These are phyloP conservation scores for Chytridium lagenaria DNA, from an alignment of 371 early-diverging fungal species.

Conservation along the genomic window DNA sequence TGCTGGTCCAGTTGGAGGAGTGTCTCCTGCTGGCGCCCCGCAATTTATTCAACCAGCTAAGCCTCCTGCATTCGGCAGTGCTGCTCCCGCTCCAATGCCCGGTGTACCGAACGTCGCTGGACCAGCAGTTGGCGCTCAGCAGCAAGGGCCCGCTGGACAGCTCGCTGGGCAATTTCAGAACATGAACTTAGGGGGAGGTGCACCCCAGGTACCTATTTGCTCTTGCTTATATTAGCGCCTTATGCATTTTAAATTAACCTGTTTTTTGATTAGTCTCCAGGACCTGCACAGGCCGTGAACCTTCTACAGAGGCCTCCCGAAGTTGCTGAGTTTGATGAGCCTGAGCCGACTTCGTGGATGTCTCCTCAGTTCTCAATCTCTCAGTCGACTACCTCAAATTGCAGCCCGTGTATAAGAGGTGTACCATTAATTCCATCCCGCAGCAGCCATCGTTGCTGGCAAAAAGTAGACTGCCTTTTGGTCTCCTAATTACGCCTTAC, in stretches of 20 bases:
- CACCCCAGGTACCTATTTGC: neutral
- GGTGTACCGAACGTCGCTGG: neutral
- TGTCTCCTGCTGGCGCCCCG: conserved; percentile 8
- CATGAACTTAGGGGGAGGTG: conserved; percentile 10
- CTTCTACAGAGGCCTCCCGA: conserved; percentile 35
- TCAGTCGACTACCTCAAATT: conserved; percentile 56
- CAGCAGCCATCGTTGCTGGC: conserved; percentile 76
- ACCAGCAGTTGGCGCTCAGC: conserved; percentile 1
- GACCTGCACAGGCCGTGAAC: conserved; percentile 24
- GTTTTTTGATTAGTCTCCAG: too few relatives aligned
- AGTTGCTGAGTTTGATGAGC: conserved; percentile 24
- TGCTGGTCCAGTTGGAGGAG: neutral
- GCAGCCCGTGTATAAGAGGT: conserved; percentile 83
- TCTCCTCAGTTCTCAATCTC: conserved; percentile 46
- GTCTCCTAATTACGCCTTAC: conserved; percentile 86
- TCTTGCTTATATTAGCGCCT: too few relatives aligned
- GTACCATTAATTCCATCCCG: conserved; percentile 89
- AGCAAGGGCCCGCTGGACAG: conserved; percentile 9
- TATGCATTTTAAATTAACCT: too few relatives aligned
- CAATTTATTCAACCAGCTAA: conserved; percentile 31
- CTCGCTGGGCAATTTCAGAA: conserved; percentile 16
- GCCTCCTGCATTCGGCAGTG: conserved; percentile 26
- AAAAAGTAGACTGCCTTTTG: conserved; percentile 88
- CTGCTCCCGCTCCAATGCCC: conserved; percentile 9
- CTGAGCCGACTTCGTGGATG: conserved; percentile 33